These are phyloP conservation scores for Agaricus subrufescens DNA, from an alignment of 768 basidiomycete species.

Conservation along the genomic window DNA sequence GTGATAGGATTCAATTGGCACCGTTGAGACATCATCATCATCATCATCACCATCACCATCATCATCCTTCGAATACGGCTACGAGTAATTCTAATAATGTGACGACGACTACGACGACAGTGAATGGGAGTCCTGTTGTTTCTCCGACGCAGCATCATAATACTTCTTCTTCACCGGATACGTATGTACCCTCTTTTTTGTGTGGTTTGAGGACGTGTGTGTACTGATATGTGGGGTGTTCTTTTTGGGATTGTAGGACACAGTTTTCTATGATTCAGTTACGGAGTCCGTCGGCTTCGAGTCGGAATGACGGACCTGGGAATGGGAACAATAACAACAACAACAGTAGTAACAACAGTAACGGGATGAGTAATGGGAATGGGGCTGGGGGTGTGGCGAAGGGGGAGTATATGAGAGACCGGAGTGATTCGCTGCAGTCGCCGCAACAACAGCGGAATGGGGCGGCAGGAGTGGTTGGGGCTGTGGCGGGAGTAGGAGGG, in stretches of 20 bases:
- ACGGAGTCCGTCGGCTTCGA: too few relatives aligned
- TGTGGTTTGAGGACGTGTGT: too few relatives aligned
- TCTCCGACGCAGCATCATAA: constrained; percentile 3
- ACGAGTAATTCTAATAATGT: not conserved
- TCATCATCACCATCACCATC: constrained; percentile 13
- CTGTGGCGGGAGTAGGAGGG: constrained; percentile 14
- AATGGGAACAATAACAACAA: too few relatives aligned
- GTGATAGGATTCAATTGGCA: constrained; percentile 51
- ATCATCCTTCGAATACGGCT: constrained; percentile 7
- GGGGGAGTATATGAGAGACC: too few relatives aligned
- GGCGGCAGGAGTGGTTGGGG: not conserved
- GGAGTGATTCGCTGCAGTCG: not conserved
- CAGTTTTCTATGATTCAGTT: too few relatives aligned
- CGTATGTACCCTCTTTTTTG: not conserved
- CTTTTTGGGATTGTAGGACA: too few relatives aligned
- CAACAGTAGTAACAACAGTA: too few relatives aligned
- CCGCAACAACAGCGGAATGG: constrained; percentile 14
- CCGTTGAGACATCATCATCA: constrained; percentile 34
- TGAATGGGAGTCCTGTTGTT: constrained; percentile 8
- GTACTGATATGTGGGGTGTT: too few relatives aligned
- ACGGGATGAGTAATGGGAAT: too few relatives aligned
- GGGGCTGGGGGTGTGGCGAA: too few relatives aligned
- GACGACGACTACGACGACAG: constrained; percentile 4
- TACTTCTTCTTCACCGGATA: constrained; percentile 4
- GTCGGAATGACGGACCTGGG: too few relatives aligned